Base-by-base conservation (phyloP, 225 moss, liverwort and hornwort genomes). In the Sphagnum contortum region DNA sequence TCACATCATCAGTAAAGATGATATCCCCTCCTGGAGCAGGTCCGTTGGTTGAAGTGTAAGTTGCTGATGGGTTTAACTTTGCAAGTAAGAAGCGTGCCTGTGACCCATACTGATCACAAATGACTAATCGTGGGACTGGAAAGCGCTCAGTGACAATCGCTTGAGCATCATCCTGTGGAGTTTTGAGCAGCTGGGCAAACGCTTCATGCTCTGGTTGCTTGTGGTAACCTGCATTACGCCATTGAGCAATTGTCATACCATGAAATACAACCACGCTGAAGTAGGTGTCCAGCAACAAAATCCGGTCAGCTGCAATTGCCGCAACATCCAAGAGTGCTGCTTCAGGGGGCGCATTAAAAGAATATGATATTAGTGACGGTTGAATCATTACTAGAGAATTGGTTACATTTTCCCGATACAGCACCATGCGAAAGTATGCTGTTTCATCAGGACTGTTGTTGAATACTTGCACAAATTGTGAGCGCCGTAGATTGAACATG, bases 381-480 rank as follows among this genome's bases (percentile, higher is more conserved):
- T 98, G 96, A 70, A 98, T 90, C 96, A 98, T 98, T 63, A 98
- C 96, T 70, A 98, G 73, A 12, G 96, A 93, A 66, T 98, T 98
- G 13, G 83, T 87, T 29, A 93, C 89, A 48, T 89, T 98, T 71
- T 98, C 96, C 72, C 96, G 74, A 75, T 82, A 82, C 62, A 98
- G 71, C 46, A 93, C 96, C 93, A 91, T 98, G 70, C 96, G 96
- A 58, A 92, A 98, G 76, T 98, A 98, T 2, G 96, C 96, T 14
- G 93, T 98, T 83, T 98, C 96, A 60, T 98, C 96, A 57, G 96
- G 96, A 71, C 96, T 98, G 85, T 98, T 98, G 75, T 98, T 98
- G 67, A 98, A 98, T 54, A 98, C 96, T 73, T 96, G 88, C 6
- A 98, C 93, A 74, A 87, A 98, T 68, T 98, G 96, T 48, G 96